phyloP scores from a whole-genome alignment of 306 rosid species.

The Fagus sylvatica region DNA sequence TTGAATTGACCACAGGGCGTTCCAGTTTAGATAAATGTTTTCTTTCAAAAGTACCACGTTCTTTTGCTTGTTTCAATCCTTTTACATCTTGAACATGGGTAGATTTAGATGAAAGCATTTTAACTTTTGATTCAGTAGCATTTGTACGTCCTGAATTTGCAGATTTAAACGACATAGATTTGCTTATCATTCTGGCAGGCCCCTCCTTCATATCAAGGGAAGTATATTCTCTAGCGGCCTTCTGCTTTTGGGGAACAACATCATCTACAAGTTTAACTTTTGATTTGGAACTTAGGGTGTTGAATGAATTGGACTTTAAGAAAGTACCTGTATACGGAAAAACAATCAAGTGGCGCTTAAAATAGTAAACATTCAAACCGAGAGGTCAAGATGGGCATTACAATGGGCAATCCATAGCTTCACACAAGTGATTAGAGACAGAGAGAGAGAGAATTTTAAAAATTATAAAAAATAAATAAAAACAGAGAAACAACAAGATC shows the following conservation, averaged over 20 bases:
- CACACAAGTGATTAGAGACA: neutral
- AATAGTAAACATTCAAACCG: conserved; percentile 6
- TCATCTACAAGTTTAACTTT: conserved; percentile 69
- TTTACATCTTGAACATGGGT: conserved; percentile 51
- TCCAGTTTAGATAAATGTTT: conserved; percentile 59
- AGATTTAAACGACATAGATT: conserved; percentile 70
- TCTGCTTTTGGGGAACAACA: conserved; percentile 57
- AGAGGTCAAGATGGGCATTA: conserved; percentile 14
- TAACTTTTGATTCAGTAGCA: conserved; percentile 67
- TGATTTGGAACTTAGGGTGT: conserved; percentile 52
- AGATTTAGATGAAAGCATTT: conserved; percentile 56
- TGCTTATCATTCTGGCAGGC: conserved; percentile 52
- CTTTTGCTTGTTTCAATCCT: conserved; percentile 62
- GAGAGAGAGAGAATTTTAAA: neutral
- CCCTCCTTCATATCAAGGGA: conserved; percentile 53
- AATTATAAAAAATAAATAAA: neutral
- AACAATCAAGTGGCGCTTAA: conserved; percentile 11
- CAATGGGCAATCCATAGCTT: conserved; percentile 2
- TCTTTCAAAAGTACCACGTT: conserved; percentile 59
- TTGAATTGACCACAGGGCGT: conserved; percentile 46
- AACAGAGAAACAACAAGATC: conserved; percentile 3
- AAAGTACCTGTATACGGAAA: conserved; percentile 53
- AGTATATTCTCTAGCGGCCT: conserved; percentile 58
- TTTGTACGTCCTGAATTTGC: conserved; percentile 45
- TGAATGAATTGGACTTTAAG: conserved; percentile 76